Conservation (phyloP, 2,329 filamentous ascomycete genomes). For the Myriosclerotinia curreyana region DNA sequence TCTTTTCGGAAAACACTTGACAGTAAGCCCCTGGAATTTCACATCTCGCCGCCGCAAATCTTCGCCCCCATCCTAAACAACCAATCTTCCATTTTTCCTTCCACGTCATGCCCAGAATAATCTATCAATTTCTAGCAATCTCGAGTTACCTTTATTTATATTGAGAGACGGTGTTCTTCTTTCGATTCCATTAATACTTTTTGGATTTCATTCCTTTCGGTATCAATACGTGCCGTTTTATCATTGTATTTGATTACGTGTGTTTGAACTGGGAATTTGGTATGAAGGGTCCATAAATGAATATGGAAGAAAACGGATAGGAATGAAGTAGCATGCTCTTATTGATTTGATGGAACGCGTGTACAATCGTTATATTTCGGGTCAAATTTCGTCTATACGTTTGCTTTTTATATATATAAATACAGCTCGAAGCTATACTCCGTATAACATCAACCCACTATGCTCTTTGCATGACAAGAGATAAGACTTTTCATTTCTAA, state of each 20-base stretch:
- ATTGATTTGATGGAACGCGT: neutral
- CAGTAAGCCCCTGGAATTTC: slow-evolving; percentile 20
- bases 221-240: slow-evolving; percentile 25
- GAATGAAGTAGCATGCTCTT: neutral
- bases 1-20: slow-evolving; percentile 24
- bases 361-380: neutral
- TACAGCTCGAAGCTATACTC: neutral
- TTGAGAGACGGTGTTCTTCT: slow-evolving; percentile 14
- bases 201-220: slow-evolving; percentile 24
- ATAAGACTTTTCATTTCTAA: neutral
- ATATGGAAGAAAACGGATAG: slow-evolving; percentile 6
- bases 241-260: slow-evolving; percentile 24
- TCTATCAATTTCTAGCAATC: slow-evolving; percentile 23
- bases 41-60: slow-evolving; percentile 7
- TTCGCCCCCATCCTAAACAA: neutral
- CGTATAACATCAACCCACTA: neutral
- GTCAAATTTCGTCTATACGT: neutral
- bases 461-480: neutral
- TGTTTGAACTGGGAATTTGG: slow-evolving; percentile 26
- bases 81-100: neutral
- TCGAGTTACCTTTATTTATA: slow-evolving; percentile 20
- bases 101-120: neutral
- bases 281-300: neutral
- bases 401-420: neutral
- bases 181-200: slow-evolving; percentile 21